Evolutionary conservation across 179 eudicot species (phyloP), one percentile per base, ranked within the genome.

Genomic region (Drosera spatulata): DNA sequence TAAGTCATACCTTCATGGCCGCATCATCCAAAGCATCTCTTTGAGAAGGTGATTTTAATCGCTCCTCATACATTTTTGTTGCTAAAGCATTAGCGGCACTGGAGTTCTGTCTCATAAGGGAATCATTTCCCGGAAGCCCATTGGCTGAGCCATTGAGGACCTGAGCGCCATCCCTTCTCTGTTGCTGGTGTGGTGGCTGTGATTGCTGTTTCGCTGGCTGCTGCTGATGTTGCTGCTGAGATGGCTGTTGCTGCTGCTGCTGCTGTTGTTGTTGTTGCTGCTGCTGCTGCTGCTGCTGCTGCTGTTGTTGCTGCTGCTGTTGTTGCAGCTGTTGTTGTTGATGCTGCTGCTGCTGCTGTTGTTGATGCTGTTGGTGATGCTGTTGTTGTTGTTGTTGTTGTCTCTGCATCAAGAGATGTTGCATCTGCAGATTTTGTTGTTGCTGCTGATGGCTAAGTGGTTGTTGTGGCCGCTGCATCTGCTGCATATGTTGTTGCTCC

Each of bases 31-130:
- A 65, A 38, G 94, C 77, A 71, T 89, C 99, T 71, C 94, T 83
- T 70, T 83, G 97, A 49, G 53, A 77, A 39, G 98, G 98, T 45
- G 78, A 54, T 68, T 93, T 90, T 53, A 90, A 64, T 33, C 85
- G 76, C 53, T 90, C 97, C 80, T 90, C 97, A 5, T 94, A 87
- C 94, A 94, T 89, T 70, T 93, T 93, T 47, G 95, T 74, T n/a
- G 97, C 99, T 74, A 93, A 67, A 55, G 85, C 86, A 82, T 77
- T 93, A 5, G 93, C 97, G 56, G 87, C 77, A 33, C 81, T 90
- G 46, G 88, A 65, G 71, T 83, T 83, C 66, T 82, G 96, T 53
- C 91, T 70, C 75, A 79, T 71, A 61, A 82, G 83, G 69, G 93
- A 65, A 43, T 89, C 99, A 66, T 70, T 86, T 51, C 85, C 85